phyloP scores from a whole-genome alignment of 1,284 basidiomycete genomes.

The Malassezia sp. region DNA sequence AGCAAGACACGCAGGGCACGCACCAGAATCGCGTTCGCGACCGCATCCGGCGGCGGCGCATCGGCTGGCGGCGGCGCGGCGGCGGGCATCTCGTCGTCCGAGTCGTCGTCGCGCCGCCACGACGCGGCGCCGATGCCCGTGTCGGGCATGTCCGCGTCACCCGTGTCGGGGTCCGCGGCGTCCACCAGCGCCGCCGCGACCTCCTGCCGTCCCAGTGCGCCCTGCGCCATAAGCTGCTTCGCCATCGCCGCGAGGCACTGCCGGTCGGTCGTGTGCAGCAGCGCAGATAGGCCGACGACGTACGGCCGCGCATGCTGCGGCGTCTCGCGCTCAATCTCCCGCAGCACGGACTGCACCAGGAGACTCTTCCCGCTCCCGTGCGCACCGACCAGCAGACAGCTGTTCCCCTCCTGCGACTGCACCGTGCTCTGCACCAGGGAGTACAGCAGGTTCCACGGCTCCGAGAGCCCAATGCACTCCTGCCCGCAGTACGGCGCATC shows the following conservation, averaged over 20 bases:
- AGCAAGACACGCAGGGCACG: no score
- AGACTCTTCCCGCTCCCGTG: conserved; percentile 29
- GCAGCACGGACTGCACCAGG: conserved; percentile 31
- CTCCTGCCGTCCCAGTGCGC: conserved; percentile 24
- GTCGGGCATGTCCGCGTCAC: conserved; percentile 11
- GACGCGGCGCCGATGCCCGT: background rate
- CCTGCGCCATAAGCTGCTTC: conserved; percentile 33
- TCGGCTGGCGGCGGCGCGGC: conserved; percentile 13
- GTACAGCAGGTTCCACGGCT: conserved; percentile 27
- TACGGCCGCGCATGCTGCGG: background rate
- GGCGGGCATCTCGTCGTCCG: conserved; percentile 20
- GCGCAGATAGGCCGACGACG: conserved; percentile 27
- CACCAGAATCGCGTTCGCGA: conserved; percentile 1
- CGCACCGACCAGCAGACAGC: conserved; percentile 33
- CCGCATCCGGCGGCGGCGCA: background rate
- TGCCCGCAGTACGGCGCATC: conserved; percentile 11
- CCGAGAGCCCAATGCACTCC: conserved; percentile 27
- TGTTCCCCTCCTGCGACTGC: conserved; percentile 31
- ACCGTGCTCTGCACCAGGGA: conserved; percentile 24
- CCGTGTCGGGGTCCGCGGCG: conserved; percentile 1
- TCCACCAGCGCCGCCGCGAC: background rate
- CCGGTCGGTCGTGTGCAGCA: conserved; percentile 33
- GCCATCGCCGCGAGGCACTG: conserved; percentile 39
- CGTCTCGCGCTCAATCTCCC: conserved; percentile 3
- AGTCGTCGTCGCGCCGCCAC: background rate